These are phyloP conservation scores for Inga oerstediana DNA, from an alignment of 306 rosid species.

Conservation along the genomic window DNA sequence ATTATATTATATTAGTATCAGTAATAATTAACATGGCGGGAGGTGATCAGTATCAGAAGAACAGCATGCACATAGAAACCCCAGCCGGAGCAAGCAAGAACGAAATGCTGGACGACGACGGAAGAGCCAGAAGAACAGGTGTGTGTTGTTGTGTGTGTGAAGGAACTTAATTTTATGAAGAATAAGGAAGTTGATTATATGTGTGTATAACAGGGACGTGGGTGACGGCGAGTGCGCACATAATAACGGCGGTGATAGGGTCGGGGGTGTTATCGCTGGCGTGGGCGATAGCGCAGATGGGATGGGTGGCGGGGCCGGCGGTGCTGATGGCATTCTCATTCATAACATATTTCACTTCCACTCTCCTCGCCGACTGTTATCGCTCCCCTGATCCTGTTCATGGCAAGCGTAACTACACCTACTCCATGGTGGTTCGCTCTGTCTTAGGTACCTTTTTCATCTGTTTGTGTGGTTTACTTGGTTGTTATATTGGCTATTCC, in stretches of 20 bases:
- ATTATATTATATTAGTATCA: too few species aligned
- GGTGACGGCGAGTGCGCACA: constrained; percentile 97
- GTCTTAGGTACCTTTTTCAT: constrained; percentile 51
- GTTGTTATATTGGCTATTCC: neutral
- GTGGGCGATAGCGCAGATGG: constrained; percentile 92
- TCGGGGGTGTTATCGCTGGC: constrained; percentile 95
- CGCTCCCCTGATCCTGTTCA: constrained; percentile 84
- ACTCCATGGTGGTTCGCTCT: constrained; percentile 79
- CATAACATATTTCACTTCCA: constrained; percentile 90
- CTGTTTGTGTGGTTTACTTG: neutral
- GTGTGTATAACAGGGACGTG: constrained; percentile 62
- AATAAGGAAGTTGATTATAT: too few species aligned
- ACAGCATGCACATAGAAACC: constrained; percentile 67
- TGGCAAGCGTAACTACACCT: constrained; percentile 89
- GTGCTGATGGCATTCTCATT: constrained; percentile 82
- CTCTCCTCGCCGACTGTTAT: constrained; percentile 85
- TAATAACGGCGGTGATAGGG: constrained; percentile 95
- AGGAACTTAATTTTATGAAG: neutral
- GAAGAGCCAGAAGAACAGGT: constrained; percentile 81
- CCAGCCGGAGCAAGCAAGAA: constrained; percentile 56
- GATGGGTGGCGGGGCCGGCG: constrained; percentile 91
- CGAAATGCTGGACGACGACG: constrained; percentile 77
- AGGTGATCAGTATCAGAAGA: constrained; percentile 51
- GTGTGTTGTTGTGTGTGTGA: neutral
- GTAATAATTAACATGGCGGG: constrained; percentile 10